These are phyloP conservation scores for Flaveria brownii DNA, from an alignment of 129 eudicot genomes.

Conservation along the genomic window DNA sequence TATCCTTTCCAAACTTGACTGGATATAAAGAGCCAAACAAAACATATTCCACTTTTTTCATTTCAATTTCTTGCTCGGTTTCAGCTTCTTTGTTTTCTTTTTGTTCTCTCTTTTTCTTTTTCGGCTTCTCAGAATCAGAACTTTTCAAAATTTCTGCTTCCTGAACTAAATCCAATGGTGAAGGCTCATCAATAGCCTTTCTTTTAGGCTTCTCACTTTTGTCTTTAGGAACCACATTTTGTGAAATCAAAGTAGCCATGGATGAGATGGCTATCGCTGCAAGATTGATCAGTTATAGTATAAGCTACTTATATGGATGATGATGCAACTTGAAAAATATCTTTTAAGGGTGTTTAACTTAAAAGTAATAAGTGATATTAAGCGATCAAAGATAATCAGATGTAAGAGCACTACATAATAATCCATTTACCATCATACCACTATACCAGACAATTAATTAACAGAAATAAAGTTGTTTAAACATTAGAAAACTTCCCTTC, in stretches of 20 bases:
- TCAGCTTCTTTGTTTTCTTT: constrained; percentile 39
- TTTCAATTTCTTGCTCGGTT: constrained; percentile 63
- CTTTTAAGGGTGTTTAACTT: background rate
- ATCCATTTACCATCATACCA: too few relatives aligned
- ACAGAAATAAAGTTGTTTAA: too few relatives aligned
- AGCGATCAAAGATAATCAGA: background rate
- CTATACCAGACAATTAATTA: too few relatives aligned
- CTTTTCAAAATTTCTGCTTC: constrained; percentile 29
- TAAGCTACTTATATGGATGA: constrained; percentile 8
- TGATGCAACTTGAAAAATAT: background rate
- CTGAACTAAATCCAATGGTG: constrained; percentile 32
- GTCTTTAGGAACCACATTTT: constrained; percentile 55
- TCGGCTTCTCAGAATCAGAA: constrained; percentile 26
- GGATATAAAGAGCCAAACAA: constrained; percentile 80
- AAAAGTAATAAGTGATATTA: too few relatives aligned
- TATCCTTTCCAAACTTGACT: constrained; percentile 66
- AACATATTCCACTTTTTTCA: constrained; percentile 63
- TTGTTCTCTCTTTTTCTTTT: constrained; percentile 60
- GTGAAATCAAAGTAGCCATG: constrained; percentile 77
- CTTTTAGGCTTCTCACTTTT: constrained; percentile 54
- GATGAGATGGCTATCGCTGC: constrained; percentile 25
- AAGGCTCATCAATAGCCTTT: constrained; percentile 48
- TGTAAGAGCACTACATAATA: too few relatives aligned
- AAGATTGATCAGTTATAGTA: background rate
- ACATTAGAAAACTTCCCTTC: background rate